Base-by-base conservation (phyloP, 805 yeast species). In the Lipomyces sp. region DNA sequence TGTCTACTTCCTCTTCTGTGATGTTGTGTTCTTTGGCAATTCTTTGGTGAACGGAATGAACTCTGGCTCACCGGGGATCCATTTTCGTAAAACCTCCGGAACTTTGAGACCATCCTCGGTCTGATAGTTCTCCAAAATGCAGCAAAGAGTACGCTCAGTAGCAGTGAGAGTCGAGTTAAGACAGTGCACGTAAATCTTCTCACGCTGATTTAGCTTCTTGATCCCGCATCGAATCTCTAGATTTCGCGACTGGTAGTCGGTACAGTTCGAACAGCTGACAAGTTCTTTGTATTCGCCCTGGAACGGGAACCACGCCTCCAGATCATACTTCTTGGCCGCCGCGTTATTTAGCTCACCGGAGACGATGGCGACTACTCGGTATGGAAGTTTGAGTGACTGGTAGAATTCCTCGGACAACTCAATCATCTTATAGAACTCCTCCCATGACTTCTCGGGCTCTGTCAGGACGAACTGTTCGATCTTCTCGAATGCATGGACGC, bases 241-340 rank as follows among this genome's bases (percentile, higher is more conserved):
- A 85, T 94, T 94, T 84, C 99, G 90, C 62, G 98, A 91, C 84
- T 95, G 99, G 82, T 95, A 95, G 82, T 95, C 99, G 67, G 99
- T 95, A 87, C 99, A 95, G 86, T 95, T 95, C 66, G 98, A 94
- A 84, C 98, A 94, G 24, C 97, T 92, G 64, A 95, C 99, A 76
- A 95, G 87, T 83, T 95, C 99, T 83, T 95, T 95, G 84, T 90
- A 95, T 82, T 95, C 99, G 80, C 92, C 86, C 85, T 95, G 99
- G 90, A 85, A 95, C 77, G 99, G 99, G 96, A 95, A 95, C 99
- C 99, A 95, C 60, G 99, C 99, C 84, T 95, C 99, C 77, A 95
- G 86, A 83, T 95, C 99, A 83, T 89, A 95, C 81, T 95, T 95
- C 85, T 95, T 95, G 72, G 99, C 98, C 70, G 99, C 99, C 62